Base-by-base conservation (phyloP, 2,329 filamentous ascomycete species). In the Apiospora arundinis region DNA sequence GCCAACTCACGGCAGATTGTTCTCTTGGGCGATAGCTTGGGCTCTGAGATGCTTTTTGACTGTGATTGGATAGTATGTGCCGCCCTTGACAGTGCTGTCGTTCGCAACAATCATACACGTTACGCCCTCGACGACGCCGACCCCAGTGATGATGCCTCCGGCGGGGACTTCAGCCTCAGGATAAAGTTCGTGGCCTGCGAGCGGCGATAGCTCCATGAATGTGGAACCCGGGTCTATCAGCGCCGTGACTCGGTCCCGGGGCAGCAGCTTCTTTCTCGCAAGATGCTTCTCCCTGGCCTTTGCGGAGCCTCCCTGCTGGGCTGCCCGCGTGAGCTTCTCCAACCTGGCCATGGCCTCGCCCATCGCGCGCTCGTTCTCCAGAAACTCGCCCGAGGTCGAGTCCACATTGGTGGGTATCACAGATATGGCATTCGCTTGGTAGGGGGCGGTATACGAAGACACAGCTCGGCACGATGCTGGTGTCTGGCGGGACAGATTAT, bases 31-130 rank as follows among this genome's bases (percentile, higher is more conserved):
- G 74, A 98, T 93, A 40, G 93, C 91, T 82, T 99, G 96, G 5
- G 95, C 95, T 73, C 95, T 90, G 21, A 98, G 86, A 82, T 98
- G 96, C 86, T 99, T 99, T 86, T 98, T 98, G 72, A 98, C 94
- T 0, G 95, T 99, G 76, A 98, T 94, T 1, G 95, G 95, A 80
- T 95, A 98, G 83, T 99, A 99, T 1, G 95, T 97, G 32, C 95
- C 95, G 69, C 95, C 95, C 84, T 98, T 99, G 78, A 98, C 95
- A 23, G 95, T 98, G 84, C 94, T 97, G 81, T 98, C 95, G 80
- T 98, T 98, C 71, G 95, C 95, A 68, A 98, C 93, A 76, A 98
- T 93, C 84, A 98, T 92, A 81, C 95, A 98, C 52, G 91, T 92
- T 37, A 97, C 94, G 18, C 95, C 95, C 80, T 96, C 93, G 37